A percentile compares a stretch with the other conserved stretches of the same genome.
Evolutionary conservation across 2,329 filamentous ascomycete genomes (phyloP).

Genomic region (Fusarium aywerte): DNA sequence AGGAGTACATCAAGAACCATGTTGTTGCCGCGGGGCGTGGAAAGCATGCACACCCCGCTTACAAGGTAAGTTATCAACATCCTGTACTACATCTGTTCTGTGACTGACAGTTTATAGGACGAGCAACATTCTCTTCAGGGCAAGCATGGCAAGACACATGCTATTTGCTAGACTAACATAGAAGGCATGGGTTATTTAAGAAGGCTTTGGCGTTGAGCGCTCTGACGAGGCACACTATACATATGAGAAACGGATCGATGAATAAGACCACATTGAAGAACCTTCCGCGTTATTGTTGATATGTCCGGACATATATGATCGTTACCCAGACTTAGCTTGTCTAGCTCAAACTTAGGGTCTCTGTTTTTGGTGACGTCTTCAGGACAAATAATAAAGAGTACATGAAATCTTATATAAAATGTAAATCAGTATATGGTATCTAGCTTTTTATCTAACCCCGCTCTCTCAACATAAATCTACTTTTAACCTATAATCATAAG

Average conservation of each 20-base stretch:
- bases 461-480: conserved; percentile 23
- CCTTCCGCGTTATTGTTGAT: neutral
- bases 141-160: conserved; percentile 90
- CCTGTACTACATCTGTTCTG: neutral
- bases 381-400: neutral
- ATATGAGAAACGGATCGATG: conserved; percentile 27
- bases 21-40: conserved; percentile 63
- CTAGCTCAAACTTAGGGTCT: neutral
- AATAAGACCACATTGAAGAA: neutral
- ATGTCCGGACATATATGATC: no score
- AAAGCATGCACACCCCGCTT: conserved; percentile 61
- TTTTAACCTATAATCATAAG: conserved; percentile 5
- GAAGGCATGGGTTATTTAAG: conserved; percentile 15
- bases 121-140: conserved; percentile 91
- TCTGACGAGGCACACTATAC: conserved; percentile 24
- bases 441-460: conserved; percentile 28
- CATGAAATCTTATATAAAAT: neutral
- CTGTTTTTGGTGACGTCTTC: neutral
- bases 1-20: conserved; percentile 71
- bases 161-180: conserved; percentile 71
- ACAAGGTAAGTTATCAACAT: conserved; percentile 55
- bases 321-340: neutral
- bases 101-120: conserved; percentile 57
- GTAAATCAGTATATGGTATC: conserved; percentile 36
- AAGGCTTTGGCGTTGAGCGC: conserved; percentile 36